Evolutionary conservation across 176 grass and related monocot species (phyloP).

Genomic region (Oryza brachyantha): DNA sequence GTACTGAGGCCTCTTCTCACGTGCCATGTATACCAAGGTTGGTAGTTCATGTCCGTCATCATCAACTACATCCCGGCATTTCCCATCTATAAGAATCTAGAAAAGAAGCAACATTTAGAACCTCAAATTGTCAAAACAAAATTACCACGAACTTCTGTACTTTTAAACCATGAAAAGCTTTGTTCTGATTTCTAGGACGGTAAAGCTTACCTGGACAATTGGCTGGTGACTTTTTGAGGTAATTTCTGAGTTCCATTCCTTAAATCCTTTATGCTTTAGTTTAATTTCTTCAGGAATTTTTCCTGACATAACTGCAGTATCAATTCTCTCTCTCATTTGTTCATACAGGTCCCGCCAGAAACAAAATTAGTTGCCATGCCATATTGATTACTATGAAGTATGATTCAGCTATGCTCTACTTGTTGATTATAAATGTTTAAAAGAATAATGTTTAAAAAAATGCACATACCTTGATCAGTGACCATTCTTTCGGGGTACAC

Average conservation of each 20-base stretch:
- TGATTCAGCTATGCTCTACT: background rate
- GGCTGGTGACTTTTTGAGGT: slow-evolving; percentile 58
- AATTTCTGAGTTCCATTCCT: slow-evolving; percentile 44
- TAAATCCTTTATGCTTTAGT: slow-evolving; percentile 63
- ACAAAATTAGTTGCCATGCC: slow-evolving; percentile 3
- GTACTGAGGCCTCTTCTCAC: slow-evolving; percentile 68
- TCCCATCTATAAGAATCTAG: slow-evolving; percentile 73
- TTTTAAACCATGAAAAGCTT: background rate
- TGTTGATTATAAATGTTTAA: background rate
- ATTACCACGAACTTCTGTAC: too few species aligned
- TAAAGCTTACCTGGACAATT: slow-evolving; percentile 59
- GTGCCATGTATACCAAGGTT: slow-evolving; percentile 89
- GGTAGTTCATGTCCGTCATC: slow-evolving; percentile 43
- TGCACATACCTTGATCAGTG: slow-evolving; percentile 36
- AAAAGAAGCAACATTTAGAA: background rate
- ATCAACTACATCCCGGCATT: slow-evolving; percentile 37
- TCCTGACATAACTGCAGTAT: slow-evolving; percentile 40
- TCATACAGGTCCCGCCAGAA: slow-evolving; percentile 50
- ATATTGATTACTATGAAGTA: background rate
- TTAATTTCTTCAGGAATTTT: slow-evolving; percentile 50
- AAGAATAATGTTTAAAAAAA: background rate
- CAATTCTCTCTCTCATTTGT: slow-evolving; percentile 54
- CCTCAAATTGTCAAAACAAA: too few species aligned
- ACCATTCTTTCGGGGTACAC: slow-evolving; percentile 36
- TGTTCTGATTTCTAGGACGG: background rate